These are phyloP conservation scores for Termitomyces sp. DNA, from an alignment of 768 basidiomycete species.

Conservation along the genomic window DNA sequence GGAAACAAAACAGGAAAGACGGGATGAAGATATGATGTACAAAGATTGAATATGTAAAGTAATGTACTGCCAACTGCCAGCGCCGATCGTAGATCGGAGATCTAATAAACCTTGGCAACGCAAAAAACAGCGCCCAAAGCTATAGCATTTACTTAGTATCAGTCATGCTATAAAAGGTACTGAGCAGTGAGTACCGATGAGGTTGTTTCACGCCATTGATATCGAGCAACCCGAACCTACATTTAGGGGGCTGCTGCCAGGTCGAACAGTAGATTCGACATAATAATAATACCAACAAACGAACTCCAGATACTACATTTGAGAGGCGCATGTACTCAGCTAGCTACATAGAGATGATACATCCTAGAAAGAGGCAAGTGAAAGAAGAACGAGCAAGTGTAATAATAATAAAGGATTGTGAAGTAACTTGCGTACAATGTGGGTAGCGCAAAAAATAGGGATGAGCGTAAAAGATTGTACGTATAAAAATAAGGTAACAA, in stretches of 20 bases:
- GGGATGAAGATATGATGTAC: neutral
- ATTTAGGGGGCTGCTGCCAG: neutral
- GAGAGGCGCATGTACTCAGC: slow-evolving; percentile 17
- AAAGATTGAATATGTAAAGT: neutral
- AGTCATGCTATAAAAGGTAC: neutral
- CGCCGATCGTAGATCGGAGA: neutral
- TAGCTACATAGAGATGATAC: slow-evolving; percentile 29
- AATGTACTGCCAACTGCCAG: neutral
- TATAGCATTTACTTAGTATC: neutral
- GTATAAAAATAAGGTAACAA: slow-evolving; percentile 24
- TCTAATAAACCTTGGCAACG: neutral
- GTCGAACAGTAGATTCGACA: no score
- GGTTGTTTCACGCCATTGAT: neutral
- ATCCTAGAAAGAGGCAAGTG: slow-evolving; percentile 21
- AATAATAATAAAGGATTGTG: slow-evolving; percentile 10
- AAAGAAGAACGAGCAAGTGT: slow-evolving; percentile 14
- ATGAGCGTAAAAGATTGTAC: slow-evolving; percentile 17
- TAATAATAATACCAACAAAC: neutral
- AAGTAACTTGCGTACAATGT: slow-evolving; percentile 5
- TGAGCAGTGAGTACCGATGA: no score
- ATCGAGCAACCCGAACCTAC: neutral
- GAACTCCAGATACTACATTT: slow-evolving; percentile 14
- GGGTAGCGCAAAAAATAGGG: slow-evolving; percentile 17
- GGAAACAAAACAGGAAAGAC: neutral
- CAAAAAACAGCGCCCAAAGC: neutral